These are phyloP conservation scores for Pleurotus sapidus DNA, from an alignment of 768 basidiomycete species.

Conservation along the genomic window DNA sequence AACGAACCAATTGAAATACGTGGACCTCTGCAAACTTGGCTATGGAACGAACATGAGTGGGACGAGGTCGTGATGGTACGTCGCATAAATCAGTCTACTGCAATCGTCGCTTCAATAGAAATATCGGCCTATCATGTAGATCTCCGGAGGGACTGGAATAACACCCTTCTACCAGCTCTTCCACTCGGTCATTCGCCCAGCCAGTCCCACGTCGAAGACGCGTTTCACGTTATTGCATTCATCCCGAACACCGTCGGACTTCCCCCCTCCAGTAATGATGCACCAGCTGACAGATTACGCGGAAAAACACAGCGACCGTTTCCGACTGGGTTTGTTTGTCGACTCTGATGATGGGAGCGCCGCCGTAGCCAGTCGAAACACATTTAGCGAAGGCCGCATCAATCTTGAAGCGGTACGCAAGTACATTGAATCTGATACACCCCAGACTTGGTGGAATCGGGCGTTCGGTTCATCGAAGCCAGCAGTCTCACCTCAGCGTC, in stretches of 20 bases:
- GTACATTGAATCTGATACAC: slow-evolving; percentile 29
- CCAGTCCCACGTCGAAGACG: slow-evolving; percentile 29
- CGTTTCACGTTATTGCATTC: slow-evolving; percentile 75
- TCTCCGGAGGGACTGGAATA: slow-evolving; percentile 86
- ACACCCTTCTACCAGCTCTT: slow-evolving; percentile 84
- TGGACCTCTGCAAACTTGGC: slow-evolving; percentile 73
- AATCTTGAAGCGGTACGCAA: slow-evolving; percentile 43
- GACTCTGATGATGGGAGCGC: slow-evolving; percentile 39
- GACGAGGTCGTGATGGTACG: slow-evolving; percentile 80
- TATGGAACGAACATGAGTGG: slow-evolving; percentile 52
- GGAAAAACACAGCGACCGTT: slow-evolving; percentile 46
- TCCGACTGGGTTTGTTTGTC: slow-evolving; percentile 62
- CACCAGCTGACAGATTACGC: slow-evolving; percentile 49
- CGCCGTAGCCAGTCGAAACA: slow-evolving; percentile 14
- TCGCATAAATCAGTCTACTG: neutral
- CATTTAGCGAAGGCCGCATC: slow-evolving; percentile 51
- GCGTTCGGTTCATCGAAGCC: neutral
- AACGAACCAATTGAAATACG: slow-evolving; percentile 75
- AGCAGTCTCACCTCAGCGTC: slow-evolving; percentile 16
- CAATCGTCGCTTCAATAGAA: neutral
- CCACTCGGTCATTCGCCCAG: slow-evolving; percentile 42
- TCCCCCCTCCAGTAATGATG: slow-evolving; percentile 67
- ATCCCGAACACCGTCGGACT: slow-evolving; percentile 55
- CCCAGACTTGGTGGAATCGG: slow-evolving; percentile 30
- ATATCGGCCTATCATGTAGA: slow-evolving; percentile 34